Base-by-base conservation (phyloP, 371 early-diverging fungal genomes). In the Basidiobolus heterosporus region DNA sequence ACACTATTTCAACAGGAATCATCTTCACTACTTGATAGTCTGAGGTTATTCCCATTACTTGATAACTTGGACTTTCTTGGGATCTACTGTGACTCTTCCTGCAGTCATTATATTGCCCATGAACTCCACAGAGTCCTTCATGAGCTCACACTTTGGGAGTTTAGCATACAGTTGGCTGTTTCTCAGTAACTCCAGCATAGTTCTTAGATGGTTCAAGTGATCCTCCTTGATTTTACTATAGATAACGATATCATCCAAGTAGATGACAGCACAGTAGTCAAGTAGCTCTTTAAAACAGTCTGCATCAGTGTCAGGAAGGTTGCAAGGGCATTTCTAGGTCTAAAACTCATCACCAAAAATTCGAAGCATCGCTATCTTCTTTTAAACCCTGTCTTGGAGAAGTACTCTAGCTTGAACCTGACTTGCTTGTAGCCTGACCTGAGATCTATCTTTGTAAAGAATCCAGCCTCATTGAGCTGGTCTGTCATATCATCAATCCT, bases 321-420 rank as follows among this genome's bases (percentile, higher is more conserved):
- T 18, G 65, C 54, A 0, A 66, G 69, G 4, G 61, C 62, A 41
- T 57, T 62, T 24, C 48, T 54, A 0, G 63, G 41, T 2, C 67
- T 68, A 44, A 62, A 59, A 0, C 57, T 62, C 56, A 66, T 55
- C 0, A 65, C 0, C 45, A 51, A 16, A 69, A 49, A 74, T 41
- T 70, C 60, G 50, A 50, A 78, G 0, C 50, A 48, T 0, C 72
- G 70, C n/a, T 46, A 55, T 3, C 57, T 42, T 0, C 70, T 66
- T 0, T 55, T 44, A 53, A 78, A 75, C 1, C 74, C 72, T 0
- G 76, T 75, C 22, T 74, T 67, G 3, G 48, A 23, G 3, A 53
- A 42, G 23, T 65, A 54, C 0, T 52, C 52, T 7, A 18, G 20
- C 0, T 44, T 20, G 9, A 70, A 36, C 3, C 49, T 44, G 0